phyloP scores from a whole-genome alignment of 2,329 filamentous ascomycete genomes.

The Epichloe festucae region DNA sequence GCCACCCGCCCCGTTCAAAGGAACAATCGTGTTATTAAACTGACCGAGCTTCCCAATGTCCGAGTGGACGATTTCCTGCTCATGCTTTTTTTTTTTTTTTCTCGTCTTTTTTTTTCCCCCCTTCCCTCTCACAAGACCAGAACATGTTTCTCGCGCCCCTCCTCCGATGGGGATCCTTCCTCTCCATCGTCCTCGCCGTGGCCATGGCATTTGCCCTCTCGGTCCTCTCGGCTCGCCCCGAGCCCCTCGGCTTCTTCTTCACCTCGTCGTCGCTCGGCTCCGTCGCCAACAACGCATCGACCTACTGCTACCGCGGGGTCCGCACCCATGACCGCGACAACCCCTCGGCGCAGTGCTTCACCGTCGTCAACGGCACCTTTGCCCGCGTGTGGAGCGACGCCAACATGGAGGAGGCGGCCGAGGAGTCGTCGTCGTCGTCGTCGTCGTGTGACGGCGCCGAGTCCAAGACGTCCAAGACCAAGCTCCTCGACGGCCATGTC shows the following conservation, averaged over 20 bases:
- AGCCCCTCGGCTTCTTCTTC: slow-evolving; percentile 11
- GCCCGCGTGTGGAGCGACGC: slow-evolving; percentile 28
- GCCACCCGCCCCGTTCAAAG: too few species aligned
- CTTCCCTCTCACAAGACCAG: background rate
- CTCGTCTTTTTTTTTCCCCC: too few species aligned
- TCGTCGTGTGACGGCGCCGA: too few species aligned
- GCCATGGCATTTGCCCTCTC: slow-evolving; percentile 21
- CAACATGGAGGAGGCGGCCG: too few species aligned
- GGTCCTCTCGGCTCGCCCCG: slow-evolving; percentile 12
- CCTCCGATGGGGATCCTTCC: slow-evolving; percentile 18
- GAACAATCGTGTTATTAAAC: too few species aligned
- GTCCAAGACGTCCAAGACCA: too few species aligned
- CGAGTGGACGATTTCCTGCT: too few species aligned
- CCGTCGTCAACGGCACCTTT: slow-evolving; percentile 38
- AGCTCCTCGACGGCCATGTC: slow-evolving; percentile 31
- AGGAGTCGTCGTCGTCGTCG: too few species aligned
- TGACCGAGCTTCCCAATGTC: too few species aligned
- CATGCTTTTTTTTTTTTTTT: too few species aligned
- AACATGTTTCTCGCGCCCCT: slow-evolving; percentile 4
- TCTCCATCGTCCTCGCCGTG: slow-evolving; percentile 14
- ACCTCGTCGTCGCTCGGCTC: background rate
- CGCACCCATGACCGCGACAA: slow-evolving; percentile 23
- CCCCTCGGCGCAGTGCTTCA: slow-evolving; percentile 40
- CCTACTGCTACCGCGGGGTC: slow-evolving; percentile 28
- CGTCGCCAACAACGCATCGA: slow-evolving; percentile 7